Conservation (phyloP, 306 rosid species). For the Begonia fuchsioides region DNA sequence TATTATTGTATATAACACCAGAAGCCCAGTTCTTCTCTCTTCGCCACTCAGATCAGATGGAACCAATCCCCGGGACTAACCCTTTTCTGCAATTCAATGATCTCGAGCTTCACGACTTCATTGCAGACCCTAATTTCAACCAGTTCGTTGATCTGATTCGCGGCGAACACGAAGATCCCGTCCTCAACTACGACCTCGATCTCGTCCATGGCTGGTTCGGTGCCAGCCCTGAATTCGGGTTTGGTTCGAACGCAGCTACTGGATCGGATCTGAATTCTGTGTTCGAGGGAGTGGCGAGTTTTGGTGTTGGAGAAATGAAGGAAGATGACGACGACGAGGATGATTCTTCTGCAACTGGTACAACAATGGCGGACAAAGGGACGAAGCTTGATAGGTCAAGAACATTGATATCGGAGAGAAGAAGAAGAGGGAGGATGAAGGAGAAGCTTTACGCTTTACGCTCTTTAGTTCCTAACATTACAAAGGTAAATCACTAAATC, state of each 20-base stretch:
- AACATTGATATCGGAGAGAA: slow-evolving; percentile 68
- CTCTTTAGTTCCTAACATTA: slow-evolving; percentile 77
- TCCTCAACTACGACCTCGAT: slow-evolving; percentile 25
- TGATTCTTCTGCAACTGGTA: slow-evolving; percentile 30
- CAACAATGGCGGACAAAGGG: slow-evolving; percentile 12
- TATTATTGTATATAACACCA: no score
- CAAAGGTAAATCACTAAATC: no score
- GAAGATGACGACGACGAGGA: slow-evolving; percentile 17
- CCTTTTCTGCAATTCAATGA: slow-evolving; percentile 17
- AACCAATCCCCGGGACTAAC: slow-evolving; percentile 11
- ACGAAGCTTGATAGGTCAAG: slow-evolving; percentile 49
- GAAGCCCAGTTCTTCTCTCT: background rate
- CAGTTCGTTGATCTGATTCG: slow-evolving; percentile 58
- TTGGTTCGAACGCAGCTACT: slow-evolving; percentile 10
- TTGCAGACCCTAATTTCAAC: slow-evolving; percentile 40
- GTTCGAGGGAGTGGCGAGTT: slow-evolving; percentile 27
- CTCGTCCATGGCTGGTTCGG: slow-evolving; percentile 28
- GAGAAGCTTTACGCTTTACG: slow-evolving; percentile 81
- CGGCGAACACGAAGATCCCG: slow-evolving; percentile 33
- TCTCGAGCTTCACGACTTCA: slow-evolving; percentile 44
- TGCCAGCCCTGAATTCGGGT: slow-evolving; percentile 9
- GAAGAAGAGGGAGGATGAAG: slow-evolving; percentile 73
- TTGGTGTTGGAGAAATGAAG: slow-evolving; percentile 13
- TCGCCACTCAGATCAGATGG: slow-evolving; percentile 12
- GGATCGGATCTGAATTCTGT: slow-evolving; percentile 27